Evolutionary conservation across 2,329 filamentous ascomycete genomes (phyloP), one percentile per base, ranked within the genome.

Genomic region (Neofusicoccum laricinum): DNA sequence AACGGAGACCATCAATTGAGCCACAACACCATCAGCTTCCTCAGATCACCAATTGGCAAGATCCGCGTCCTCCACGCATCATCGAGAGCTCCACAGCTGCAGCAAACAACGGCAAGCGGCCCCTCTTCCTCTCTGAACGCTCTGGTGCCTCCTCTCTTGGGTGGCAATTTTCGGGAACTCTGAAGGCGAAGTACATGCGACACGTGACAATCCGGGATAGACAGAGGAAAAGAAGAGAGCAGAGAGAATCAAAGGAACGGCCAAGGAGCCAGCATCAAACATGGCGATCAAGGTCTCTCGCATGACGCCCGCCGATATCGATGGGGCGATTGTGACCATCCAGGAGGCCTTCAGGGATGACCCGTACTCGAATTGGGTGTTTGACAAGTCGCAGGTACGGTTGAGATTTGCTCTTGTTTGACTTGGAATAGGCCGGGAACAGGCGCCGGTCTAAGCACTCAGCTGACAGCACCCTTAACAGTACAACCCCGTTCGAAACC

Each of bases 311-410:
- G 71, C 74, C 55, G 88, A 90, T 68, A 89, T 90, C 61, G 82
- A 87, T 30, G 85, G 84, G 7, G 86, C 86, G 21, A 84, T 90
- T 58, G 81, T 84, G 43, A 88, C 86, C 49, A 86, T 90, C 53
- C 88, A 91, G 70, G 79, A 84, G 69, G 87, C 87, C 0, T 90
- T 90, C 71, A 83, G 81, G 5, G 81, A 86, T 11, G 88, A 90
- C 69, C 88, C 88, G 0, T 90, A 90, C 70, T 87, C 87, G 69
- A 77, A 79, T 19, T 90, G 88, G 88, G 82, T 88, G 7, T 90
- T 86, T 36, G 85, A 89, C 70, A 79, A 81, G 48, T 75, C 78
- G 34, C 85, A 85, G 73, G 86, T 85, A 76, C n/a, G 43, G 5
- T 14, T 34, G 10, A 21, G 14, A 6, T 11, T 17, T 25, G 14